phyloP scores from a whole-genome alignment of 2,329 filamentous ascomycete genomes.

The Aspergillus unguis region DNA sequence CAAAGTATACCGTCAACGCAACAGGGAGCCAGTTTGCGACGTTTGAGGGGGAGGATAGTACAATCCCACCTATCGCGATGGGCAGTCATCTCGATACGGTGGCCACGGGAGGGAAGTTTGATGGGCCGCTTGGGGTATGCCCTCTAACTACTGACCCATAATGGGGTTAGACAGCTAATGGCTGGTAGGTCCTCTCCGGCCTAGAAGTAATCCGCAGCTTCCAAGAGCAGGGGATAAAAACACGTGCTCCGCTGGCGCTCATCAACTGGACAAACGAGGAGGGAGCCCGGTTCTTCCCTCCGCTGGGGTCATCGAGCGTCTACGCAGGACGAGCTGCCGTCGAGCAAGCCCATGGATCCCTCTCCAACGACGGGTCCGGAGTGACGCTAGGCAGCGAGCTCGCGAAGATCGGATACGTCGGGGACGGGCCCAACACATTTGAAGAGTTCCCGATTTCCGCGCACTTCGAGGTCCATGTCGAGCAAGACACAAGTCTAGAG shows the following conservation, averaged over 20 bases:
- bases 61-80: not conserved
- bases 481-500: not conserved
- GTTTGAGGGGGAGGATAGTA: not conserved
- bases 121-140: not conserved
- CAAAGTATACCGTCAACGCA: not conserved
- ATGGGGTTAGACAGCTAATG: not conserved
- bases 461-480: not conserved
- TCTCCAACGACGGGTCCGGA: not conserved
- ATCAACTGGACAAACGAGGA: constrained; percentile 3
- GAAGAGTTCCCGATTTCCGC: not conserved
- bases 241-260: not conserved
- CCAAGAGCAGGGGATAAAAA: not conserved
- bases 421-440: not conserved
- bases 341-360: not conserved
- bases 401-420: not conserved
- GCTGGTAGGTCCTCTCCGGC: not conserved
- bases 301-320: not conserved
- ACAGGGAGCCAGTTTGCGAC: not conserved
- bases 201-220: not conserved
- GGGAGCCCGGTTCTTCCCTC: not conserved
- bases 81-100: not conserved
- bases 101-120: not conserved
- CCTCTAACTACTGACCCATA: too few species aligned
- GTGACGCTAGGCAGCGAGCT: not conserved
- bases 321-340: not conserved